Evolutionary conservation across 768 basidiomycete species (phyloP).

Genomic region (Ephemerocybe angulata): DNA sequence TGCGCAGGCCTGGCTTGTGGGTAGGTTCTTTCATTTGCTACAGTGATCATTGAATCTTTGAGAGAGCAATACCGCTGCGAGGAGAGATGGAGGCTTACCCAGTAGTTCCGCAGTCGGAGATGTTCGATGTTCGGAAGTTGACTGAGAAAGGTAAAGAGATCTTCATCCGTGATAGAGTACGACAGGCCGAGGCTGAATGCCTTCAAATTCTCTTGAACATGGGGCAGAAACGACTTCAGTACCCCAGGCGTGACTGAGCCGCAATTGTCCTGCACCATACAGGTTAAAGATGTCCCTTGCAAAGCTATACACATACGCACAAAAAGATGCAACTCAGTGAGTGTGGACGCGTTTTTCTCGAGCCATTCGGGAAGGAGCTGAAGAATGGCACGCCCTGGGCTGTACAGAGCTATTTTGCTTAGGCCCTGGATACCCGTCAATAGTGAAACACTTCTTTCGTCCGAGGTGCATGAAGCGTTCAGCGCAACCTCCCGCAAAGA

Average conservation of each 20-base stretch:
- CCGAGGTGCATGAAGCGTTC: conserved; percentile 29
- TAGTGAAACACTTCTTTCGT: conserved; percentile 24
- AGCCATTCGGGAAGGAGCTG: conserved; percentile 46
- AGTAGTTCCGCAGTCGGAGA: conserved; percentile 48
- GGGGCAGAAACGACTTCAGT: conserved; percentile 41
- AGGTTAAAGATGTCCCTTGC: background rate
- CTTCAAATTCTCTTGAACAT: conserved; percentile 28
- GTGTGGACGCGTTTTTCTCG: conserved; percentile 25
- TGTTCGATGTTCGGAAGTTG: conserved; percentile 36
- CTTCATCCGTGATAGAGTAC: conserved; percentile 53
- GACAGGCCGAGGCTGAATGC: conserved; percentile 51
- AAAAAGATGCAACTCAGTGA: conserved; percentile 40
- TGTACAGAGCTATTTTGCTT: conserved; percentile 23
- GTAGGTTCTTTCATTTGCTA: conserved; percentile 42
- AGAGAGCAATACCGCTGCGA: background rate
- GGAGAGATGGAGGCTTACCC: conserved; percentile 30
- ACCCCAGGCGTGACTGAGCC: conserved; percentile 64
- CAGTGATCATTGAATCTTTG: background rate
- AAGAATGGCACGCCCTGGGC: conserved; percentile 39
- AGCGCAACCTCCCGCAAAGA: conserved; percentile 25
- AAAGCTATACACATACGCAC: conserved; percentile 26
- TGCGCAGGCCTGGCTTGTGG: conserved; percentile 15
- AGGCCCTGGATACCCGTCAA: conserved; percentile 23
- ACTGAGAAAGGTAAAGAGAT: conserved; percentile 46
- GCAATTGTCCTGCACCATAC: conserved; percentile 60